Conservation (phyloP, 495 filamentous ascomycete species). For the Hypoxylon cercidicola region DNA sequence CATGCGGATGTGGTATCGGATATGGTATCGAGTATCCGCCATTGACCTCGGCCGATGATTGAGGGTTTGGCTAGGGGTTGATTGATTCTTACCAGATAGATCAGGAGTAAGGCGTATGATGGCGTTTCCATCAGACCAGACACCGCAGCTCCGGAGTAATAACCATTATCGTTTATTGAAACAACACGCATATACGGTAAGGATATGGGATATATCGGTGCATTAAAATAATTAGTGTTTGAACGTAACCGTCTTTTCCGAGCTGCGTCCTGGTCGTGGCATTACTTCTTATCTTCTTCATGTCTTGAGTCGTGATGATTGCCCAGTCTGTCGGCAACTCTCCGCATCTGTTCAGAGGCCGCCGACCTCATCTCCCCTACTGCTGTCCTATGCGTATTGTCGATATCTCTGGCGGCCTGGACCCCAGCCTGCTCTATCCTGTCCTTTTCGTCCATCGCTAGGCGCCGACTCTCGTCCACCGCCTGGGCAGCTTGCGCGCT, state of each 20-base stretch:
- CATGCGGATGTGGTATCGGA: too few relatives aligned
- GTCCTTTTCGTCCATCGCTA: conserved; percentile 12
- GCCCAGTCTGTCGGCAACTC: conserved; percentile 26
- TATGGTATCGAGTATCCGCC: too few relatives aligned
- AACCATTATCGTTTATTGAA: too few relatives aligned
- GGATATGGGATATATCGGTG: conserved; percentile 18
- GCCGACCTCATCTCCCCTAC: conserved; percentile 27
- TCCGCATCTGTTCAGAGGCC: conserved; percentile 26
- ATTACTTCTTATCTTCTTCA: conserved; percentile 9
- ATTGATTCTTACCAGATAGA: too few relatives aligned
- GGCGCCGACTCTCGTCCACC: conserved; percentile 22
- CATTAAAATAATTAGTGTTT: conserved; percentile 7
- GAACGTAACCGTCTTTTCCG: too few relatives aligned
- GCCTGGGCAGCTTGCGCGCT: conserved; percentile 23
- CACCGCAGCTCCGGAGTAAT: too few relatives aligned
- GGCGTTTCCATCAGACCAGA: too few relatives aligned
- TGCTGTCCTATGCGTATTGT: conserved; percentile 25
- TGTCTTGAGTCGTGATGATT: conserved; percentile 27
- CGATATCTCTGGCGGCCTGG: conserved; percentile 22
- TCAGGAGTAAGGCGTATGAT: too few relatives aligned
- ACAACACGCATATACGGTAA: conserved; percentile 10
- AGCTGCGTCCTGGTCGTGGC: not conserved
- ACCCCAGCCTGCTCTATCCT: conserved; percentile 17
- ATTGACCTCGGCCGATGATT: too few relatives aligned
- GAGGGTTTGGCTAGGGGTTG: too few relatives aligned